Conservation (phyloP, 108 stramenopile species). For the Aurantiochytrium sp. region DNA sequence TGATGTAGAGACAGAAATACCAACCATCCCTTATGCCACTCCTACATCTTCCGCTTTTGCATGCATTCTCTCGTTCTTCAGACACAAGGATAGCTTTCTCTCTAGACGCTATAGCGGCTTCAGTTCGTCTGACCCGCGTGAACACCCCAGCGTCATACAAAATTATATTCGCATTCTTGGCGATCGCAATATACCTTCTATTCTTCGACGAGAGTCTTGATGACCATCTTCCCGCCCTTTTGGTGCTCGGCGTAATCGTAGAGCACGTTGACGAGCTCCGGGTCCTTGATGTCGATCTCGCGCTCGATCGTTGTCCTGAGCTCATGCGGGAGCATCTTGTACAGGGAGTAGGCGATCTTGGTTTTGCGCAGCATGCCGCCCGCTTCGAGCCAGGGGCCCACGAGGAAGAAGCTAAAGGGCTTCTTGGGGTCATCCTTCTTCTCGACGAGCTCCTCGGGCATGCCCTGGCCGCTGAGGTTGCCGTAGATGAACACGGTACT, state of each 20-base stretch:
- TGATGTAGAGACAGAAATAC: no score
- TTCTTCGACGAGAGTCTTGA: neutral
- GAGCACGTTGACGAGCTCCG: neutral
- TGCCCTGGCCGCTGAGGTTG: conserved; percentile 41
- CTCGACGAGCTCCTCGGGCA: conserved; percentile 36
- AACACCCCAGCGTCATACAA: no score
- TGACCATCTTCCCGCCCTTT: neutral
- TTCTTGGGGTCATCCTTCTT: neutral
- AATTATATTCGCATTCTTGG: no score
- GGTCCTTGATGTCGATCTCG: neutral
- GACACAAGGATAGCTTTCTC: no score
- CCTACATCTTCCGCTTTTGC: no score
- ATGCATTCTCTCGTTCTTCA: no score
- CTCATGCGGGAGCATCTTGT: neutral
- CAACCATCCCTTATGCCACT: no score
- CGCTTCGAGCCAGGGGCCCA: neutral
- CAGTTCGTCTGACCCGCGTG: no score
- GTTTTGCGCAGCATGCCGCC: neutral
- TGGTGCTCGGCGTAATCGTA: neutral
- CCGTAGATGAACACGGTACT: conserved; percentile 56
- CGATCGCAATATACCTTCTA: no score
- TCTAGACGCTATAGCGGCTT: no score
- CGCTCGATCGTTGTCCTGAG: neutral
- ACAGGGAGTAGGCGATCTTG: neutral
- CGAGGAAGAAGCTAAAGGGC: neutral